Evolutionary conservation across 306 rosid species (phyloP), one percentile per base, ranked within the genome.

Genomic region (Prunus mume): DNA sequence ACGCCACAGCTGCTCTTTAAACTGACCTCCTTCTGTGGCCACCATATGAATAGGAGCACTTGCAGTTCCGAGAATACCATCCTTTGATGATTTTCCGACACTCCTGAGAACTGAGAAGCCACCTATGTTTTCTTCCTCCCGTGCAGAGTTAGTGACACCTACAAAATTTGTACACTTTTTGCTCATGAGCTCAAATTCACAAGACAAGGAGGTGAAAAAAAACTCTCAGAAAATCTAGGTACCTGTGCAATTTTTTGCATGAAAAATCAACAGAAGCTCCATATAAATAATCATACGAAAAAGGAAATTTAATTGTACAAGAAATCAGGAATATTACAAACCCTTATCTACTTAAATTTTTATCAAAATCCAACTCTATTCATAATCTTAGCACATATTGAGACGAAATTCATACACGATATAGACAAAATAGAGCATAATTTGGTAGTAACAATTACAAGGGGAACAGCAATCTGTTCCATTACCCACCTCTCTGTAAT

Each of bases 11-110:
- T 85, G 95, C 84, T 86, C 95, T 81, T 91, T 90, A 62, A 91
- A 89, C 67, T 85, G 90, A 30, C 86, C 90, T 78, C 87, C 88
- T 78, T 89, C 87, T 55, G 86, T 78, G 61, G 88, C 63, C 68
- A 90, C 90, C 93, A 86, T 87, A 85, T 90, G 95, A 84, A 91
- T 88, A 32, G 96, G 97, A 68, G 93, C 88, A 81, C 85, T 73
- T 6, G 95, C 83, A 57, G 96, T 91, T 79, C 94, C 97, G 80
- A 94, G 90, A 81, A 86, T 2, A 45, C 93, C 91, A 34, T 85
- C 88, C 82, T 91, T 85, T 15, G 88, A 46, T 55, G 84, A 27
- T 82, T 89, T 89, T 45, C 95, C 94, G 50, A 82, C 82, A 73
- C 85, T 91, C 83, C 78, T 91, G 41, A 91, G 71, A 73, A 81